Evolutionary conservation across 2,329 filamentous ascomycete species (phyloP).

Genomic region (Endoconidiophora polonica): DNA sequence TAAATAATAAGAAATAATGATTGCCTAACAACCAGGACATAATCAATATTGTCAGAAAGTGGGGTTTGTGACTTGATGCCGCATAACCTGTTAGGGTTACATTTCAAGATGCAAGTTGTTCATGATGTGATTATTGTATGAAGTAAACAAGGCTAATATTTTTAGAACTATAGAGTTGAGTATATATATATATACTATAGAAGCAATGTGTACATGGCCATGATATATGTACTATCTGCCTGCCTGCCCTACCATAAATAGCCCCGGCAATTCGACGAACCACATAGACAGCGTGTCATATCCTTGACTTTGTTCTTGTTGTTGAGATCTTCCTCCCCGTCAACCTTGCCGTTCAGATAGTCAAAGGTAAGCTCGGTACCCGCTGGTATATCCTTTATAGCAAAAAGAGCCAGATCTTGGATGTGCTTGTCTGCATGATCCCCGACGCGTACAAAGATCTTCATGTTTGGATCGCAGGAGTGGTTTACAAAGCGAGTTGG

Average conservation of each 20-base stretch:
- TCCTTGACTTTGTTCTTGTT: constrained; percentile 26
- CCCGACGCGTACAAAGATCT: constrained; percentile 63
- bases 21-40: no score
- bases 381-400: constrained; percentile 44
- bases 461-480: constrained; percentile 61
- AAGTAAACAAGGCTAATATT: no score
- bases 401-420: constrained; percentile 65
- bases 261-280: constrained; percentile 47
- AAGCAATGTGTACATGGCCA: background rate
- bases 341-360: constrained; percentile 50
- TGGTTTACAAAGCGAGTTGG: constrained; percentile 74
- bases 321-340: constrained; percentile 29
- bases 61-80: no score
- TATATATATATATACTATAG: background rate
- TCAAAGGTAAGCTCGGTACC: constrained; percentile 65
- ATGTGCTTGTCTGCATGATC: constrained; percentile 59
- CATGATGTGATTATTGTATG: no score
- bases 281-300: constrained; percentile 46
- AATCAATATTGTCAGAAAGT: no score
- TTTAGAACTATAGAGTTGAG: background rate
- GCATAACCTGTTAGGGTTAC: no score
- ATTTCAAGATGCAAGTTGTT: no score
- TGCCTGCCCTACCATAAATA: constrained; percentile 41
- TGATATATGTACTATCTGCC: no score
- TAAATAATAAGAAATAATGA: no score